A percentile compares a stretch with the other conserved stretches of the same genome.
Conservation (phyloP, 2,329 filamentous ascomycete species). For the Erysiphe pulchra region DNA sequence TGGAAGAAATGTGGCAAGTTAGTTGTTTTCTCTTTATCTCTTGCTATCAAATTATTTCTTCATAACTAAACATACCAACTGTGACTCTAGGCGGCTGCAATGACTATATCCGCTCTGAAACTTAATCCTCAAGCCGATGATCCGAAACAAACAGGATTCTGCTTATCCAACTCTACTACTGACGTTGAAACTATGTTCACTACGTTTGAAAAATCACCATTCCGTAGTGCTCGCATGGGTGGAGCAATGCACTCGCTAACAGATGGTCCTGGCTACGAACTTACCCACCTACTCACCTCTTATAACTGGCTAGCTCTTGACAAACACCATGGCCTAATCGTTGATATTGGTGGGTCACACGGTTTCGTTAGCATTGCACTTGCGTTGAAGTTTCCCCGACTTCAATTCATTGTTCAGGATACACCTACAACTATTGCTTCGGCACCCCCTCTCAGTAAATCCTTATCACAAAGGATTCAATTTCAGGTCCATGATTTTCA, state of each 20-base stretch:
- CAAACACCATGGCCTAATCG: slow-evolving; percentile 20
- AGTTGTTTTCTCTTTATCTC: background rate
- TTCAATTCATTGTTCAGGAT: slow-evolving; percentile 30
- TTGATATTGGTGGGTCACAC: slow-evolving; percentile 32
- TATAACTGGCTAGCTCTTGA: slow-evolving; percentile 27
- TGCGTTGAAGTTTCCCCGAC: slow-evolving; percentile 22
- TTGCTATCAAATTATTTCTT: background rate
- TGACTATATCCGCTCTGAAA: slow-evolving; percentile 20
- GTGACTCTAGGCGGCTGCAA: slow-evolving; percentile 18
- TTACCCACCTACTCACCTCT: slow-evolving; percentile 24
- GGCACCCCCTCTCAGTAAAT: slow-evolving; percentile 19
- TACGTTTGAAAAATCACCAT: slow-evolving; percentile 22
- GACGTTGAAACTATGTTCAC: slow-evolving; percentile 27
- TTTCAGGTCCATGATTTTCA: slow-evolving; percentile 29
- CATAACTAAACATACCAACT: background rate
- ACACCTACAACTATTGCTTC: slow-evolving; percentile 20
- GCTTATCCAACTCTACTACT: slow-evolving; percentile 23
- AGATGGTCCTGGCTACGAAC: slow-evolving; percentile 28
- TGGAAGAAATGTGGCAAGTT: slow-evolving; percentile 21
- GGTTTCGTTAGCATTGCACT: slow-evolving; percentile 31
- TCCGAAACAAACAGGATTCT: slow-evolving; percentile 24
- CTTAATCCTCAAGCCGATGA: slow-evolving; percentile 22
- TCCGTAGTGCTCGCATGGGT: slow-evolving; percentile 24
- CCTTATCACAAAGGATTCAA: slow-evolving; percentile 17
- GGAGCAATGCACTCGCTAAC: slow-evolving; percentile 28